A percentile compares a stretch with the other conserved stretches of the same genome.
phyloP scores from a whole-genome alignment of 2,329 filamentous ascomycete genomes.

The Pezicula radicicola region DNA sequence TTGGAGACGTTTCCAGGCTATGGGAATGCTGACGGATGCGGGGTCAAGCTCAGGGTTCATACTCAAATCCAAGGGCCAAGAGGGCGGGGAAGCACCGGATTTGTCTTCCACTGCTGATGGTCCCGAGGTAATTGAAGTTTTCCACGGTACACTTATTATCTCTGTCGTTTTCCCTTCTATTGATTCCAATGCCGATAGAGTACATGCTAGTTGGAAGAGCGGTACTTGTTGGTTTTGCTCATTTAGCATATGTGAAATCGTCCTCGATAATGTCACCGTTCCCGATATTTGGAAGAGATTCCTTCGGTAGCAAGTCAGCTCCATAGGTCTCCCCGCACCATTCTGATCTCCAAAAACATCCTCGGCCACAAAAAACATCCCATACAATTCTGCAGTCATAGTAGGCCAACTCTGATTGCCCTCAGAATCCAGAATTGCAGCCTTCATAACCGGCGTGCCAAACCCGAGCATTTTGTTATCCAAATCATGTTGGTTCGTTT shows the following conservation, averaged over 20 bases:
- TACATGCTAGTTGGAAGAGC: constrained; percentile 74
- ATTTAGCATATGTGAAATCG: constrained; percentile 67
- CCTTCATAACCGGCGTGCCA: constrained; percentile 58
- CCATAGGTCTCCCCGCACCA: constrained; percentile 61
- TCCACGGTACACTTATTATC: constrained; percentile 96
- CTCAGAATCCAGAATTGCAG: constrained; percentile 60
- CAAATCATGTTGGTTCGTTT: constrained; percentile 36
- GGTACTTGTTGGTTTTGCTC: constrained; percentile 78
- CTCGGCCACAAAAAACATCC: constrained; percentile 87
- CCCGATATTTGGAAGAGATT: constrained; percentile 96
- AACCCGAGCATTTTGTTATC: constrained; percentile 75
- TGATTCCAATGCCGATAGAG: constrained; percentile 83
- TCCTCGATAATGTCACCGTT: constrained; percentile 73
- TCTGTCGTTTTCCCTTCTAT: constrained; percentile 90
- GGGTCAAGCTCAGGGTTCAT: constrained; percentile 71
- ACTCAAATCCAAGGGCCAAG: constrained; percentile 51
- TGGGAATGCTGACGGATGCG: constrained; percentile 74
- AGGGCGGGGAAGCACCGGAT: constrained; percentile 49
- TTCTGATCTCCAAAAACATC: constrained; percentile 61
- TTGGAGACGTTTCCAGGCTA: constrained; percentile 91
- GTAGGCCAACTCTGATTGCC: constrained; percentile 59
- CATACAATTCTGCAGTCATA: constrained; percentile 74
- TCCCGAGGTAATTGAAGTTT: constrained; percentile 43
- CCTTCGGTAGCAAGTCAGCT: constrained; percentile 91
- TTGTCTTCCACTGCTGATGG: constrained; percentile 25